Evolutionary conservation across 2,329 filamentous ascomycete species (phyloP).

Genomic region (Beauveria varroae): DNA sequence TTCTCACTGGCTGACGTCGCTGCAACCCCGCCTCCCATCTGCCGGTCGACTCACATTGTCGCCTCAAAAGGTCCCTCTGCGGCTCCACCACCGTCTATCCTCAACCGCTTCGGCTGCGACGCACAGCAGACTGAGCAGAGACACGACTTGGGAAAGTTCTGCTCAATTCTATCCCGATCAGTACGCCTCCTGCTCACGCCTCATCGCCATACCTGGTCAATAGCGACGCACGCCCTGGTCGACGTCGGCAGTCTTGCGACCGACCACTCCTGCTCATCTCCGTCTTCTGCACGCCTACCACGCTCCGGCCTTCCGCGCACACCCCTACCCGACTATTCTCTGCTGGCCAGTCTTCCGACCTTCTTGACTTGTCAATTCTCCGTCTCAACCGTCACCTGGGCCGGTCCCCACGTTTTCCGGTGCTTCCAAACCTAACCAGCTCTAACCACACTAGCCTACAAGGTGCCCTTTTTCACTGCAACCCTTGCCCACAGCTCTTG

Average conservation of each 20-base stretch:
- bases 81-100: constrained; percentile 7
- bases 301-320: constrained; percentile 6
- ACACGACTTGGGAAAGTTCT: background rate
- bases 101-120: background rate
- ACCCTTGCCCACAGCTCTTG: constrained; percentile 15
- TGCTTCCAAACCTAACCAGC: constrained; percentile 12
- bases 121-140: background rate
- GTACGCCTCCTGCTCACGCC: background rate
- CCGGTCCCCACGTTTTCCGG: constrained; percentile 4
- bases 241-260: constrained; percentile 1
- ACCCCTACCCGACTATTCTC: background rate
- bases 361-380: constrained; percentile 3
- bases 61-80: background rate
- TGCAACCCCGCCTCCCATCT: constrained; percentile 1
- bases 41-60: constrained; percentile 4
- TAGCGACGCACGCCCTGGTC: background rate
- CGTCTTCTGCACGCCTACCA: background rate
- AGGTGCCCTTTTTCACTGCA: constrained; percentile 18
- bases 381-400: background rate
- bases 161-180: background rate
- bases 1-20: background rate
- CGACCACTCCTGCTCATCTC: background rate
- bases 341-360: background rate
- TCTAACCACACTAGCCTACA: constrained; percentile 18
- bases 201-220: background rate